Percentiles rank a stretch among this genome's conserved stretches.
These are phyloP conservation scores for Thermomucor indicae-seudaticae DNA, from an alignment of 371 early-diverging fungal genomes.

Conservation along the genomic window DNA sequence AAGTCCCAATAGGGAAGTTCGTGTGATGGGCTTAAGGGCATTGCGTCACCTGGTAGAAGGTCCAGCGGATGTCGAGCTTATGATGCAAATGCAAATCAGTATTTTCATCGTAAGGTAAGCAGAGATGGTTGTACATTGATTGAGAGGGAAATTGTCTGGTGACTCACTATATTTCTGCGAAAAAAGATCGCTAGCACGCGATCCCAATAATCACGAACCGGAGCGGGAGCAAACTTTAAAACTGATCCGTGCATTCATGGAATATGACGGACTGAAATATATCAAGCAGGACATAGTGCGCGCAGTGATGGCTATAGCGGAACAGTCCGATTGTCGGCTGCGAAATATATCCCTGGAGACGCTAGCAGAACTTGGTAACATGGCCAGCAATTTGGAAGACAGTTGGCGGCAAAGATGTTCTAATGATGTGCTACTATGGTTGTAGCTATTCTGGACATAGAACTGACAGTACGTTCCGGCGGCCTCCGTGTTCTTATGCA, in stretches of 20 bases:
- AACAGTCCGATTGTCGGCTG: slow-evolving; percentile 73
- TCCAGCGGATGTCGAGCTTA: slow-evolving; percentile 33
- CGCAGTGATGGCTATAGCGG: slow-evolving; percentile 72
- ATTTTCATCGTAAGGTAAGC: slow-evolving; percentile 61
- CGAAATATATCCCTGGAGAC: slow-evolving; percentile 74
- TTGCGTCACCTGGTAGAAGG: slow-evolving; percentile 50
- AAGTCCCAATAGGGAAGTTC: slow-evolving; percentile 47
- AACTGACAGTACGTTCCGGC: slow-evolving; percentile 60
- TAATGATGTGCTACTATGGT: neutral
- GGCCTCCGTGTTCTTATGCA: slow-evolving; percentile 69
- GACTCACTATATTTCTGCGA: neutral
- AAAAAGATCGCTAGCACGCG: slow-evolving; percentile 57
- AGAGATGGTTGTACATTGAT: too few relatives aligned
- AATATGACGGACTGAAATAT: slow-evolving; percentile 56
- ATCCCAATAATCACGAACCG: slow-evolving; percentile 56
- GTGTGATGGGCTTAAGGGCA: slow-evolving; percentile 51
- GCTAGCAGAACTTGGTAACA: slow-evolving; percentile 72
- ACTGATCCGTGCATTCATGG: slow-evolving; percentile 65
- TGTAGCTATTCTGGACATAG: slow-evolving; percentile 52
- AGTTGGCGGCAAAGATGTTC: neutral
- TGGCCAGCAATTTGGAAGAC: neutral
- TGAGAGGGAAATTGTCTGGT: too few relatives aligned
- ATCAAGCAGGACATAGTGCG: slow-evolving; percentile 68
- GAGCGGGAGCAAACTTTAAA: slow-evolving; percentile 78
- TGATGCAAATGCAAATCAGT: slow-evolving; percentile 56